phyloP scores from a whole-genome alignment of 2,329 filamentous ascomycete species.

The Trichophyton schoenleinii region DNA sequence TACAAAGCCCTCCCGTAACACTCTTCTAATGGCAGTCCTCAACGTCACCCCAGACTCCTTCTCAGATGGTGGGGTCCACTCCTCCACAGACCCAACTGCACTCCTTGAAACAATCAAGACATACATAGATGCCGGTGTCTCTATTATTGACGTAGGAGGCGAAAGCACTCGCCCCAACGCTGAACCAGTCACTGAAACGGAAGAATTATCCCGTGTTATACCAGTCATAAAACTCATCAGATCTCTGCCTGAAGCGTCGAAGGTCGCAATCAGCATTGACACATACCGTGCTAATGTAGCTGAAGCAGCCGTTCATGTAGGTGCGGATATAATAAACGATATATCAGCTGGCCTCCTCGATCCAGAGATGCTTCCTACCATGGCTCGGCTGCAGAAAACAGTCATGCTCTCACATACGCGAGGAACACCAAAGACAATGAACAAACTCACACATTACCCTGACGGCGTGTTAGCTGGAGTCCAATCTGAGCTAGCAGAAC shows the following conservation, averaged over 20 bases:
- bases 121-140: constrained; percentile 58
- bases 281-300: constrained; percentile 84
- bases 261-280: constrained; percentile 73
- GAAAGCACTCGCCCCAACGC: constrained; percentile 80
- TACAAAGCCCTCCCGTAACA: constrained; percentile 44
- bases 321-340: constrained; percentile 91
- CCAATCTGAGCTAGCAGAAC: constrained; percentile 52
- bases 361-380: constrained; percentile 64
- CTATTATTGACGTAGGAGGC: constrained; percentile 83
- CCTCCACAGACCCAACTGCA: constrained; percentile 32
- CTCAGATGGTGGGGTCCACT: constrained; percentile 69
- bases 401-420: constrained; percentile 90
- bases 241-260: constrained; percentile 46
- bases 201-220: constrained; percentile 66
- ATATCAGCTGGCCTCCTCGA: constrained; percentile 75
- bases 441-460: constrained; percentile 53
- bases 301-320: constrained; percentile 58
- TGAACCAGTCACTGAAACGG: constrained; percentile 52
- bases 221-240: constrained; percentile 67
- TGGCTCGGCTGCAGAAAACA: constrained; percentile 64
- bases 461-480: constrained; percentile 54
- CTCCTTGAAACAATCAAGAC: constrained; percentile 47
- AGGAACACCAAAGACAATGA: constrained; percentile 75
- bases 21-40: constrained; percentile 82
- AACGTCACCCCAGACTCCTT: constrained; percentile 96